Evolutionary conservation across 2,329 filamentous ascomycete genomes (phyloP).

Genomic region (Pseudocercospora cruenta): DNA sequence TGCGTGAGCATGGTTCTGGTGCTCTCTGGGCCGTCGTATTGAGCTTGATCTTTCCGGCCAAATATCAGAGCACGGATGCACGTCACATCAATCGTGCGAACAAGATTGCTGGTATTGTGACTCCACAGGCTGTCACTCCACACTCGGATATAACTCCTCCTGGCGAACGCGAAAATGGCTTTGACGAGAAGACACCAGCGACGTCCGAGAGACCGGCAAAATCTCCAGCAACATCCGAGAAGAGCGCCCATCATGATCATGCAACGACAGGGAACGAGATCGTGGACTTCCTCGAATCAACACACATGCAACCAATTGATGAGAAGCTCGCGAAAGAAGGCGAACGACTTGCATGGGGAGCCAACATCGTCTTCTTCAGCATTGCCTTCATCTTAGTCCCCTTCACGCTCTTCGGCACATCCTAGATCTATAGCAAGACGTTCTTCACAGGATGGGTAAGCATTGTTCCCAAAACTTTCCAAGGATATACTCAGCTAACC

Average conservation of each 20-base stretch:
- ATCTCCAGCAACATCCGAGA: not conserved
- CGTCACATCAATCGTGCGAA: constrained; percentile 46
- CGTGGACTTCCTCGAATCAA: constrained; percentile 46
- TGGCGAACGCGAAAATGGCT: constrained; percentile 11
- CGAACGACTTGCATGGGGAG: constrained; percentile 44
- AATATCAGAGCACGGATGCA: constrained; percentile 43
- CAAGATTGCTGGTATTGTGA: constrained; percentile 39
- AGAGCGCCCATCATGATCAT: not conserved
- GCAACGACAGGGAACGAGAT: constrained; percentile 45
- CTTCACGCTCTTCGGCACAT: constrained; percentile 44
- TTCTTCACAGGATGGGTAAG: constrained; percentile 49
- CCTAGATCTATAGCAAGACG: constrained; percentile 45
- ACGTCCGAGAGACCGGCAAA: not conserved
- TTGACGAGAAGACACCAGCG: not conserved
- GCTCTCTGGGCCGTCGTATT: constrained; percentile 45
- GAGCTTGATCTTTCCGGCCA: constrained; percentile 42
- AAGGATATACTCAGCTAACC: not conserved
- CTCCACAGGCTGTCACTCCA: constrained; percentile 3
- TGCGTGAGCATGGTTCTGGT: constrained; percentile 30
- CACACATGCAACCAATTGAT: constrained; percentile 49
- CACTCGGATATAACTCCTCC: not conserved
- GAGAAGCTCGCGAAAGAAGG: constrained; percentile 42
- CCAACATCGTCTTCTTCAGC: constrained; percentile 44
- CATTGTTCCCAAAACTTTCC: not conserved
- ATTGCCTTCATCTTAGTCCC: constrained; percentile 44